A percentile compares a stretch with the other conserved stretches of the same genome.
Evolutionary conservation across 2,329 filamentous ascomycete genomes (phyloP).

Genomic region (Aureobasidium sp.): DNA sequence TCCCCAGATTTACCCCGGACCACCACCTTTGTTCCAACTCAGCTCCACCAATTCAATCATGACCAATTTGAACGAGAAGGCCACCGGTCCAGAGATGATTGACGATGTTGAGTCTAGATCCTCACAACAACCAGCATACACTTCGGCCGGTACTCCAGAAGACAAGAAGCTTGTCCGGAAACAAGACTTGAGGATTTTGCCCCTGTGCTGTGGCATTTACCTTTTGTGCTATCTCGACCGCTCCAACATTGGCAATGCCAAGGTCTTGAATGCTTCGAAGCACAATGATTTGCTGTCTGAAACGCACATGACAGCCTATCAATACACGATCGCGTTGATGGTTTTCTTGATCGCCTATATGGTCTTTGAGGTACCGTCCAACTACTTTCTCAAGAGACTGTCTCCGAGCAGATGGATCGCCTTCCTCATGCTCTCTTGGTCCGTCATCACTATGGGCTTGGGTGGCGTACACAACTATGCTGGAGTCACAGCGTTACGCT

Average conservation of each 20-base stretch:
- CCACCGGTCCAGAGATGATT: neutral
- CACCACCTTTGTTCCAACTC: neutral
- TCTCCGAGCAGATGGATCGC: conserved; percentile 35
- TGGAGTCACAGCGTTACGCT: conserved; percentile 29
- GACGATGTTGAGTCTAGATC: conserved; percentile 3
- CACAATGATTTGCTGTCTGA: conserved; percentile 56
- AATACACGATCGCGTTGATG: conserved; percentile 45
- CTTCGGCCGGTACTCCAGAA: neutral
- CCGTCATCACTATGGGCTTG: conserved; percentile 33
- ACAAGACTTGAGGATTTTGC: conserved; percentile 58
- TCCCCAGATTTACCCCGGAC: conserved; percentile 7
- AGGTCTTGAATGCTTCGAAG: conserved; percentile 56
- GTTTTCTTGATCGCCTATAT: conserved; percentile 32
- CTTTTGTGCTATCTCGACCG: conserved; percentile 62
- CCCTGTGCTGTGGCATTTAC: conserved; percentile 58
- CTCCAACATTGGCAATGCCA: conserved; percentile 57
- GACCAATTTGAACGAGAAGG: conserved; percentile 1
- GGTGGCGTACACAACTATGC: conserved; percentile 31
- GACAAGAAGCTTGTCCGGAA: conserved; percentile 17
- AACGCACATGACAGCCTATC: conserved; percentile 53
- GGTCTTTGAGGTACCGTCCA: conserved; percentile 34
- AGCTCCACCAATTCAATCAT: neutral
- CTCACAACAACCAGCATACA: neutral
- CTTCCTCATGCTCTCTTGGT: conserved; percentile 34
- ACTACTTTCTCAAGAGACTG: conserved; percentile 35